phyloP scores from a whole-genome alignment of 495 filamentous ascomycete species.

The Chaetomium cochliodes region DNA sequence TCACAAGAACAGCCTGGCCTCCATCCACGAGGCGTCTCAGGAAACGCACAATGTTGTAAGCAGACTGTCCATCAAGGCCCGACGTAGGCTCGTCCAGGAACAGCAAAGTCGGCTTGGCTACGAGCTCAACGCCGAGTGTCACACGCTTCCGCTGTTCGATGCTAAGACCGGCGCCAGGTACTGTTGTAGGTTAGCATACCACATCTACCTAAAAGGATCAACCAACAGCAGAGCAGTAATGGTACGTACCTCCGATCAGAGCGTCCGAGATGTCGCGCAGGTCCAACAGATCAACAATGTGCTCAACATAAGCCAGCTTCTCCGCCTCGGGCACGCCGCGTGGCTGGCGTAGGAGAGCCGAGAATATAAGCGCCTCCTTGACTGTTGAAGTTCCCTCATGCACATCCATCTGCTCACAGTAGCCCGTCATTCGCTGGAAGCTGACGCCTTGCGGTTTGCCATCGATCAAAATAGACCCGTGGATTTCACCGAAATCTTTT shows the following conservation, averaged over 20 bases:
- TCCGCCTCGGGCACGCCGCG: slow-evolving; percentile 58
- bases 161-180: slow-evolving; percentile 60
- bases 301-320: slow-evolving; percentile 78
- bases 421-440: slow-evolving; percentile 80
- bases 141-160: slow-evolving; percentile 59
- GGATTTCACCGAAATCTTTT: slow-evolving; percentile 42
- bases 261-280: slow-evolving; percentile 80
- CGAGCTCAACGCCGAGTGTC: slow-evolving; percentile 89
- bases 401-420: slow-evolving; percentile 86
- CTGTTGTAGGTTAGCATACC: slow-evolving; percentile 24
- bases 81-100: slow-evolving; percentile 80
- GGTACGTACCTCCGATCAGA: slow-evolving; percentile 56
- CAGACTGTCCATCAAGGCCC: slow-evolving; percentile 80
- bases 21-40: slow-evolving; percentile 74
- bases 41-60: slow-evolving; percentile 77
- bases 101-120: slow-evolving; percentile 74
- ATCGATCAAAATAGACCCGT: slow-evolving; percentile 70
- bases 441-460: slow-evolving; percentile 62
- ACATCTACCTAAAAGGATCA: too few relatives aligned
- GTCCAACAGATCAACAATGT: slow-evolving; percentile 79
- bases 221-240: neutral
- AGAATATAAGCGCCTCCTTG: slow-evolving; percentile 74
- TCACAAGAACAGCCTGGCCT: slow-evolving; percentile 61
- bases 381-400: slow-evolving; percentile 77
- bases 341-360: slow-evolving; percentile 75